phyloP scores from a whole-genome alignment of 371 early-diverging fungal genomes.

The Coemansia linderi region DNA sequence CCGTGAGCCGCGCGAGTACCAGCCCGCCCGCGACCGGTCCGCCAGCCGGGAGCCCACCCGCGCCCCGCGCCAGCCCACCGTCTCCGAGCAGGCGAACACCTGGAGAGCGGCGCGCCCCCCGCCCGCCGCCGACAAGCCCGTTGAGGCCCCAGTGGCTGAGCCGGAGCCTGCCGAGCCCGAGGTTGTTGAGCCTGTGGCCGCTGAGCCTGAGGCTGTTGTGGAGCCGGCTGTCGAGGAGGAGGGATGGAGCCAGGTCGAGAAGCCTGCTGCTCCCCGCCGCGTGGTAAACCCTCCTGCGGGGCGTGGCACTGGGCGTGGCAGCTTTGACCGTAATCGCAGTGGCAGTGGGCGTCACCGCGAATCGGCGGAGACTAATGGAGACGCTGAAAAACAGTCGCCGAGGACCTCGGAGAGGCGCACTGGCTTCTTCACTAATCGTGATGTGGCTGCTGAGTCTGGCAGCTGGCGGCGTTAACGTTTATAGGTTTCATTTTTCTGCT shows the following conservation, averaged over 20 bases:
- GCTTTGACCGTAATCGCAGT: conserved; percentile 1
- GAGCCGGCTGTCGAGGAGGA: conserved; percentile 14
- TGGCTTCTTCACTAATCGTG: conserved; percentile 15
- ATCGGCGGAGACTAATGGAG: not conserved
- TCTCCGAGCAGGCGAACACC: conserved; percentile 20
- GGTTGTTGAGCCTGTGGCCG: not conserved
- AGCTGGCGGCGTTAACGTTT: conserved; percentile 24
- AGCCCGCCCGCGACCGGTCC: conserved; percentile 24
- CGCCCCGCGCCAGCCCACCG: conserved; percentile 23
- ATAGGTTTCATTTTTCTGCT: too few species aligned
- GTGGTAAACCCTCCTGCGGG: not conserved
- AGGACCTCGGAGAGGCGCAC: conserved; percentile 10
- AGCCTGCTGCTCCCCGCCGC: conserved; percentile 10
- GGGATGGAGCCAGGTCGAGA: conserved; percentile 42
- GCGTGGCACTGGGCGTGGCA: not conserved
- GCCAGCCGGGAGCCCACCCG: conserved; percentile 28
- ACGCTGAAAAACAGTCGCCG: conserved; percentile 4
- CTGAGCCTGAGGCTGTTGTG: not conserved
- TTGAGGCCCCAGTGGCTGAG: not conserved
- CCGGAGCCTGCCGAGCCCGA: not conserved
- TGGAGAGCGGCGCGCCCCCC: conserved; percentile 24
- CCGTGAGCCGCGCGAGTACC: conserved; percentile 18
- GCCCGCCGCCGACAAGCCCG: conserved; percentile 5
- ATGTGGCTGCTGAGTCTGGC: conserved; percentile 1
- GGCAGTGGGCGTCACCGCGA: not conserved